Base-by-base conservation (phyloP, 108 stramenopile species). In the Skeletonema marinoi region DNA sequence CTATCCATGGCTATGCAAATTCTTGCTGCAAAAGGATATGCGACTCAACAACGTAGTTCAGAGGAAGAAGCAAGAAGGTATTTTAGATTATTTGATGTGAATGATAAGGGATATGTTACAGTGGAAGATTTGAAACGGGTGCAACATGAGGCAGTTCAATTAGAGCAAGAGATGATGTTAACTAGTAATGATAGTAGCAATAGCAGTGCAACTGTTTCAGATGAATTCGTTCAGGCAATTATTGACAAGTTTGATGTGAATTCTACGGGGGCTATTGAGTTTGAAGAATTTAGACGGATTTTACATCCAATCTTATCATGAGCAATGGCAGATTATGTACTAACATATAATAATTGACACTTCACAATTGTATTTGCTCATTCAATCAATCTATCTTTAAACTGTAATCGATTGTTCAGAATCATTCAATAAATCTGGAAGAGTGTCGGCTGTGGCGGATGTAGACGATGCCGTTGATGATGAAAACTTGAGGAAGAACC, bases 191-290 rank as follows among this genome's bases (percentile, higher is more conserved):
- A 32, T 9, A 32, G 36, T 65, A 32, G 50, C 8, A 25, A 31
- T 48, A 65, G 32, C 29, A 36, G 4, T 32, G 68, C 3, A 9
- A 36, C n/a, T 12, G 72, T 80, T 6, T 50, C 67, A 17, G 72
- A 80, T 54, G 42, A 66, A 0, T 56, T 72, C 5, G 25, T 73
- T 35, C 33, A 68, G 25, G 68, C 58, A 14, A 80, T 80, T 71
- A 73, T 80, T 64, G 72, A 80, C 2, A 60, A 56, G 41, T 80
- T 73, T 73, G 78, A 80, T 71, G 21, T 58, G 2, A 69, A 73
- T 46, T 3, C 36, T 16, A 66, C 71, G 62, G 78, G 78, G 3
- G 71, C 68, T 12, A 61, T 78, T 50, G 78, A 78, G 60, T 65
- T 59, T 21, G 60, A 67, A 1, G 78, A 78, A 56, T 78, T 78